Evolutionary conservation across 2,329 filamentous ascomycete species (phyloP).

Genomic region (Scedosporium apiospermum): DNA sequence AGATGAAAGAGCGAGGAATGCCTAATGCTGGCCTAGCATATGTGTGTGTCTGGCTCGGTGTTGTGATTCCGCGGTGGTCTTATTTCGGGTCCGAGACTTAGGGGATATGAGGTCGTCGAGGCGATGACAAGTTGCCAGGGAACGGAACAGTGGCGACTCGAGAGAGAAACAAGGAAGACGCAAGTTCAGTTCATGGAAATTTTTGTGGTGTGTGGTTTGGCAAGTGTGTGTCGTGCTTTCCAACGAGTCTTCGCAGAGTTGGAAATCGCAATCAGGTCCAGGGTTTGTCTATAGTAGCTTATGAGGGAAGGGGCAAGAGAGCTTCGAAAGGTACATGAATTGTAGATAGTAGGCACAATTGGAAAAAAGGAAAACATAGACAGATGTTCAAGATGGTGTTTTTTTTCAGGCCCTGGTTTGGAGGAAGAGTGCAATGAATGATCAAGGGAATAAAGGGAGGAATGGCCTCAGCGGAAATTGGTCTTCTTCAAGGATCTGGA

Average conservation of each 20-base stretch:
- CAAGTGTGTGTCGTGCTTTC: not conserved
- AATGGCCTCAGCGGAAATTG: not conserved
- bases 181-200: too few relatives aligned
- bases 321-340: too few relatives aligned
- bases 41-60: not conserved
- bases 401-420: not conserved
- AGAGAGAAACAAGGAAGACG: too few relatives aligned
- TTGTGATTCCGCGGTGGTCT: not conserved
- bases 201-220: not conserved
- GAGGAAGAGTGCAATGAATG: not conserved
- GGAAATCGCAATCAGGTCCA: not conserved
- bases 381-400: not conserved
- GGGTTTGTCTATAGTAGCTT: not conserved
- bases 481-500: not conserved
- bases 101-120: not conserved
- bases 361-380: not conserved
- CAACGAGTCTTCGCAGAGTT: not conserved
- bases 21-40: not conserved
- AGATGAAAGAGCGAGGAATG: not conserved
- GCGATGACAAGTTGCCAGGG: not conserved
- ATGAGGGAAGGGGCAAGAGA: too few relatives aligned
- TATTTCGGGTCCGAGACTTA: not conserved
- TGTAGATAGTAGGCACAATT: not conserved
- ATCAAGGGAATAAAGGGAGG: not conserved
- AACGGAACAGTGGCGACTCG: too few relatives aligned